Percentiles rank a stretch among this genome's conserved stretches.
phyloP scores from a whole-genome alignment of 2,329 filamentous ascomycete species.

The Colletotrichum sp. region DNA sequence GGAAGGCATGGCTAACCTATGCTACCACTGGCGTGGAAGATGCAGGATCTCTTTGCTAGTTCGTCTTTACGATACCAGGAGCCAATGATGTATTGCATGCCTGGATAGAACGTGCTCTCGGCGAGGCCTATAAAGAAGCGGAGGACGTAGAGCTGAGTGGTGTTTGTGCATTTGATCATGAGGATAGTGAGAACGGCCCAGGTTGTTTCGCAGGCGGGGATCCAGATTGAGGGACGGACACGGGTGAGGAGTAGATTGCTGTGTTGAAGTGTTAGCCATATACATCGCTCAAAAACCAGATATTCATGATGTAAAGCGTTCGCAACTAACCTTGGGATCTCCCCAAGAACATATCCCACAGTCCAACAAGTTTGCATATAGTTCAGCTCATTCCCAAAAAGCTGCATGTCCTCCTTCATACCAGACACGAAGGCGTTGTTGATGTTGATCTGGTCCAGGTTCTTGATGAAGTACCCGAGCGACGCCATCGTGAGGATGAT shows the following conservation, averaged over 20 bases:
- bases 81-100: constrained; percentile 29
- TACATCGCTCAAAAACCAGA: neutral
- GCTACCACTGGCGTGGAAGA: constrained; percentile 28
- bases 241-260: constrained; percentile 39
- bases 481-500: constrained; percentile 40
- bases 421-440: constrained; percentile 37
- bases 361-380: constrained; percentile 31
- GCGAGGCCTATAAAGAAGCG: constrained; percentile 35
- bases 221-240: constrained; percentile 32
- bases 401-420: constrained; percentile 29
- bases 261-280: constrained; percentile 10
- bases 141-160: constrained; percentile 29
- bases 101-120: constrained; percentile 29
- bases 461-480: constrained; percentile 29
- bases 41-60: constrained; percentile 32
- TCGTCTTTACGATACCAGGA: constrained; percentile 34
- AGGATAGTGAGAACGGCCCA: constrained; percentile 38
- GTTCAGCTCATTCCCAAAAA: constrained; percentile 32
- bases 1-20: constrained; percentile 4
- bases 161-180: constrained; percentile 40
- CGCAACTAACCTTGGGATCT: constrained; percentile 23
- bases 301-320: fast-evolving
- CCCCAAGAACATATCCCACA: constrained; percentile 30
- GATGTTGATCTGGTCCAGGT: constrained; percentile 35
- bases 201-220: constrained; percentile 31